Base-by-base conservation (phyloP, 352 stramenopile genomes). In the Thalassiosira ordinaria region DNA sequence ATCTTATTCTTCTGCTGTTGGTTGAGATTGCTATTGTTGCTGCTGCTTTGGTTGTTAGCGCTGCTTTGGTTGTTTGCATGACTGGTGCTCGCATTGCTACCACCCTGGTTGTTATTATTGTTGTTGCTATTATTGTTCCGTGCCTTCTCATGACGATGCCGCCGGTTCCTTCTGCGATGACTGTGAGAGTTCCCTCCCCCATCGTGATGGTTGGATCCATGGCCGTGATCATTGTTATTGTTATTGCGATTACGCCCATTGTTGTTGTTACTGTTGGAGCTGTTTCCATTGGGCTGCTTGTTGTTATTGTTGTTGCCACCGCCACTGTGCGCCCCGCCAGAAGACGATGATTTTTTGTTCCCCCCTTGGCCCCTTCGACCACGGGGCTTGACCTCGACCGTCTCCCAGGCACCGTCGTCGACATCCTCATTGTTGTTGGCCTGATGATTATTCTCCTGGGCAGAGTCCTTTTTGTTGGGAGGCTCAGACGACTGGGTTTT, bases 341-440 rank as follows among this genome's bases (percentile, higher is more conserved):
- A 41, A 14, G 47, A 31, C 5, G 46, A 61, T n/a, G 51, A 26
- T 22, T 64, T 73, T 55, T 63, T 73, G 22, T 39, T 53, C 20
- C 64, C 51, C 14, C 64, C 64, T 20, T 76, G 76, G 31, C 29
- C 62, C 60, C 71, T 59, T 47, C 51, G 46, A 14, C 66, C 59
- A 22, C 74, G 74, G 26, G 74, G 31, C 37, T 82, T 82, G 11
- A 66, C 51, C 52, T 68, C 64, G 24, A 82, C 74, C 13, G 74
- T 82, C 55, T 66, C 74, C 74, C 74, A 82, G 13, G 29, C 53
- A 20, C 74, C 59, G 22, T 82, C 74, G 56, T 82, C 64, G 1
- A 31, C 56, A 33, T 76, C 67, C 22, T 76, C 55, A 22, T n/a
- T n/a, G 1, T 62, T 24, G 27, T 59, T 67, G 24, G 37, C 22